Percentiles rank a stretch among this genome's conserved stretches.
Conservation (phyloP, 2,329 filamentous ascomycete genomes). For the Tothia fuscella region DNA sequence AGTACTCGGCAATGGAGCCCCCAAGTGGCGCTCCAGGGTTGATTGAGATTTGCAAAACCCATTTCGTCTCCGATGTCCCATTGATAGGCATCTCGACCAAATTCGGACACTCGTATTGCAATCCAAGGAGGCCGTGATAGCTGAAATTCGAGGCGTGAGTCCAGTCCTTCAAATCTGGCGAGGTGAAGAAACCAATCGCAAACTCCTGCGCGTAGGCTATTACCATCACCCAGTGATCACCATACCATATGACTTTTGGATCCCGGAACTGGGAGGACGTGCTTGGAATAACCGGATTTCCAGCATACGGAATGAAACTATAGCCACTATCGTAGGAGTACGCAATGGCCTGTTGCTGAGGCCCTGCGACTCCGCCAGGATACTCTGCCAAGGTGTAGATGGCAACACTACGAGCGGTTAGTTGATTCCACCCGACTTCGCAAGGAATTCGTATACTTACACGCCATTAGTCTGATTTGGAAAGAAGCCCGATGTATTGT, state of each 20-base stretch:
- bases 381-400: conserved; percentile 40
- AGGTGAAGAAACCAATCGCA: conserved; percentile 49
- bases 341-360: conserved; percentile 47
- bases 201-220: conserved; percentile 44
- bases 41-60: conserved; percentile 40
- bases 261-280: conserved; percentile 49
- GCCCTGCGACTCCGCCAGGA: conserved; percentile 25
- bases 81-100: conserved; percentile 43
- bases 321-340: conserved; percentile 51
- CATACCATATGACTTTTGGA: conserved; percentile 51
- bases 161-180: conserved; percentile 47
- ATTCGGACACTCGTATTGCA: conserved; percentile 54
- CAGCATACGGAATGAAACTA: conserved; percentile 46
- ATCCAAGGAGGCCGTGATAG: conserved; percentile 38
- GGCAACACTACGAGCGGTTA: conserved; percentile 33
- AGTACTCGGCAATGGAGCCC: conserved; percentile 45
- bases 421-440: not conserved
- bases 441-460: not conserved
- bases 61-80: conserved; percentile 28
- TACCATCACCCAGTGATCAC: conserved; percentile 45
- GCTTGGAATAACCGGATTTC: conserved; percentile 49
- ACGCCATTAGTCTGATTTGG: conserved; percentile 47
- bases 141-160: conserved; percentile 47
- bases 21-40: conserved; percentile 47
- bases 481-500: conserved; percentile 58